These are phyloP conservation scores for Saccharum spontaneum DNA, from an alignment of 176 grass and related monocot species.

Conservation along the genomic window DNA sequence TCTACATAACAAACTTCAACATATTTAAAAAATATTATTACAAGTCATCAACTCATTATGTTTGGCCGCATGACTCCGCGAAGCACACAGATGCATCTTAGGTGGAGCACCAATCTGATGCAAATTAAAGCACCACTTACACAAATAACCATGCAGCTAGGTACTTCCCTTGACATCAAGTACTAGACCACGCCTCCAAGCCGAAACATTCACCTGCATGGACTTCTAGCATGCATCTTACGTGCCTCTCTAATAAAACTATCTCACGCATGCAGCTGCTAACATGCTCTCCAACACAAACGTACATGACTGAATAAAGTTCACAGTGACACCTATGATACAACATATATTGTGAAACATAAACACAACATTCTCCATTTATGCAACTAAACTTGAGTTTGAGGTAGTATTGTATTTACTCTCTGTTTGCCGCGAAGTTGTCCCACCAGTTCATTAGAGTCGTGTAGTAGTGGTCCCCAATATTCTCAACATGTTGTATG, in stretches of 20 bases:
- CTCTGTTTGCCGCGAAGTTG: background rate
- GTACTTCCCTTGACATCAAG: no score
- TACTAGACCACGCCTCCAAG: no score
- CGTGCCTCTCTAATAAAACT: no score
- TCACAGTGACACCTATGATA: background rate
- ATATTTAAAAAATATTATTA: background rate
- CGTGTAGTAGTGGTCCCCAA: background rate
- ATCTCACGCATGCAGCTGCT: no score
- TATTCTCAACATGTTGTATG: background rate
- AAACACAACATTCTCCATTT: background rate
- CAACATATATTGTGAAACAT: no score
- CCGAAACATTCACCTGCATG: no score
- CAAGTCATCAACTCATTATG: background rate
- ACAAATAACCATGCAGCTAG: background rate
- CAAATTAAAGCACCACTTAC: background rate
- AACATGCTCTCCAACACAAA: no score
- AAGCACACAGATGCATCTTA: background rate
- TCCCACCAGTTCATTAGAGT: background rate
- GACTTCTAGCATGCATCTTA: no score
- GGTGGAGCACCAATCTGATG: background rate
- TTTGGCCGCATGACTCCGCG: background rate
- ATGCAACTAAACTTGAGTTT: background rate
- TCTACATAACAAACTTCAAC: background rate
- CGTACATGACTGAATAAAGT: background rate
- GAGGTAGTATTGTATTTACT: background rate